Base-by-base conservation (phyloP, 768 basidiomycete species). In the Rhizopogon vesiculosus region DNA sequence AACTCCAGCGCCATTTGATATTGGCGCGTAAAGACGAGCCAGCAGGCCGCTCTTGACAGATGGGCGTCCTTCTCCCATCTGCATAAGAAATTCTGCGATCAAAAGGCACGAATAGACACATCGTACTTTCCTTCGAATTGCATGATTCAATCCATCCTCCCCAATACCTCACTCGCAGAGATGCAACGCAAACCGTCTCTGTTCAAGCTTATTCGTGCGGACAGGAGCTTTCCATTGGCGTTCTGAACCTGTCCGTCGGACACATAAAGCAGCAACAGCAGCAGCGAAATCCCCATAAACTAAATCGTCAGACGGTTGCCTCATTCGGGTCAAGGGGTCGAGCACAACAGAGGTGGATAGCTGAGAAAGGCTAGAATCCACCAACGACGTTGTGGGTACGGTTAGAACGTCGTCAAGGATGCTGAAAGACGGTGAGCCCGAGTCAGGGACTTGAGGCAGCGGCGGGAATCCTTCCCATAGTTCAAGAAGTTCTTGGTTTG, bases 391-490 rank as follows among this genome's bases (percentile, higher is more conserved):
- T 25, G 45, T 54, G 56, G 54, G 40, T 1, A 57, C 38, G 35
- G 56, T 46, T 42, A 57, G 55, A 22, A 53, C 35, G 8, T 62
- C 65, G 5, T 19, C 45, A 3, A 53, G 48, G 25, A 42, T n/a
- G 51, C 54, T 59, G 16, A 53, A 33, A 13, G 65, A 61, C 29
- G 66, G 54, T 42, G 59, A 57, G 42, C 19, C 31, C 18, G 49
- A 25, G 10, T 66, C 64, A 33, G 64, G 53, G n/a, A n/a, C n/a
- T n/a, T n/a, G n/a, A n/a, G n/a, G 3, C 29, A 72, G 59, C 0
- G 85, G n/a, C n/a, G n/a, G n/a, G n/a, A n/a, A n/a, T n/a, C 90
- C 87, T 63, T 92, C 89, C 91, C 91, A 93, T 53, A 93, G 84
- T 2, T 86, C 85, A 19, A 79, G 71, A 7, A 93, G 66, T 0